phyloP scores from a whole-genome alignment of 768 basidiomycete species.

The Suillus placidus region DNA sequence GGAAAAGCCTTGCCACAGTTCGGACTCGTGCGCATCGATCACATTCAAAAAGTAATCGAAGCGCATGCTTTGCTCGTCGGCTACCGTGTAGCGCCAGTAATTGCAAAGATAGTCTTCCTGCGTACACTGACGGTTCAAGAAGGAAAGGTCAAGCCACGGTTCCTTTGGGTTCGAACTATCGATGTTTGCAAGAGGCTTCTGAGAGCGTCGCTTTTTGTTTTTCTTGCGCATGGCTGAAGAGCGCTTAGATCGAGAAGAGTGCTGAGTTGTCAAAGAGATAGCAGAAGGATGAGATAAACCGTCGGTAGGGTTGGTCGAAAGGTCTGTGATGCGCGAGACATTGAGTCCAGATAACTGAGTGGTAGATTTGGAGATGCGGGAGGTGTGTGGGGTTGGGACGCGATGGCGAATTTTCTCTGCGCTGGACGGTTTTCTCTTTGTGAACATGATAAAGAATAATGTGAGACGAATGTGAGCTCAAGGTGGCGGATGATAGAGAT shows the following conservation, averaged over 20 bases:
- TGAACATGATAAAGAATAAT: background rate
- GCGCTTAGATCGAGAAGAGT: background rate
- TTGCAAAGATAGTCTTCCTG: background rate
- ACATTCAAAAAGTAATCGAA: background rate
- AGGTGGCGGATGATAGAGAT: background rate
- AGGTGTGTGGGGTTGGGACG: background rate
- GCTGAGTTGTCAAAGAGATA: background rate
- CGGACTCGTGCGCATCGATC: background rate
- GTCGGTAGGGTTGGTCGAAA: background rate
- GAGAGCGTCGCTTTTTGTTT: background rate
- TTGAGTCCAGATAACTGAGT: background rate
- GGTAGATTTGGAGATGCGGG: background rate
- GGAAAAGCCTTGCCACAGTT: background rate
- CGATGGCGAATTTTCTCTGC: background rate
- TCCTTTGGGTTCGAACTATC: background rate
- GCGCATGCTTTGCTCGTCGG: background rate
- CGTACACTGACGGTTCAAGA: background rate
- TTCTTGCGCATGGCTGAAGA: background rate
- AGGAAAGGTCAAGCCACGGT: slow-evolving; percentile 6
- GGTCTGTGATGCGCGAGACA: background rate
- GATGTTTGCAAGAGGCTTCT: background rate
- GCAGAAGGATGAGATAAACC: background rate
- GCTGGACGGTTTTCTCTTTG: background rate
- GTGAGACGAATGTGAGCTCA: background rate
- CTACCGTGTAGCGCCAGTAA: background rate